phyloP scores from a whole-genome alignment of 495 filamentous ascomycete species.

The Podospora appendiculata region DNA sequence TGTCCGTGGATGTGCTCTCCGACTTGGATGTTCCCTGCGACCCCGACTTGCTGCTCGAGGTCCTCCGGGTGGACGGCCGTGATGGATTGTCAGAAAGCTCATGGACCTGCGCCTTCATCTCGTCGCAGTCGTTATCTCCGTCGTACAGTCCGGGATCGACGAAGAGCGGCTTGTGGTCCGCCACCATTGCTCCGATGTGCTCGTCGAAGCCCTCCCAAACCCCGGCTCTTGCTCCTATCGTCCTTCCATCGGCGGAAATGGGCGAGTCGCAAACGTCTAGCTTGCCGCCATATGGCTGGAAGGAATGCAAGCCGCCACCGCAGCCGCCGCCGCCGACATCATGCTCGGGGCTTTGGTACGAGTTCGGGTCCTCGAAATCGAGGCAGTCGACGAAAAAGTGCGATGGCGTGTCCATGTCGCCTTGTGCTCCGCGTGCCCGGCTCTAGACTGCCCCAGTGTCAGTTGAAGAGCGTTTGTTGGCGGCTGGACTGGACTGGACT shows the following conservation, averaged over 20 bases:
- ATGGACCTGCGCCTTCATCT: conserved; percentile 13
- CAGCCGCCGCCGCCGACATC: conserved; percentile 4
- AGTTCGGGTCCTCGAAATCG: conserved; percentile 14
- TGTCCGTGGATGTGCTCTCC: conserved; percentile 13
- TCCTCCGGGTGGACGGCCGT: conserved; percentile 12
- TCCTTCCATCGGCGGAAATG: not conserved
- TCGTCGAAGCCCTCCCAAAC: conserved; percentile 12
- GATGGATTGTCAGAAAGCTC: conserved; percentile 10
- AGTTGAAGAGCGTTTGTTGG: not conserved
- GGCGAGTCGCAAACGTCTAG: conserved; percentile 3
- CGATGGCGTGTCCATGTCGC: conserved; percentile 18
- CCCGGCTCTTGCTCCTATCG: conserved; percentile 1
- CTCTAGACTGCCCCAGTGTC: not conserved
- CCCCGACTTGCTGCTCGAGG: conserved; percentile 16
- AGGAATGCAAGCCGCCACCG: conserved; percentile 6
- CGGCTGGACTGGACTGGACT: not conserved
- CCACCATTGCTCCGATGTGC: conserved; percentile 9
- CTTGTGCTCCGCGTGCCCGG: not conserved
- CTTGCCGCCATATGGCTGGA: conserved; percentile 8
- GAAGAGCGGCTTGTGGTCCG: conserved; percentile 12
- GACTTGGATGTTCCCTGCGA: conserved; percentile 15
- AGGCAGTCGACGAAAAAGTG: conserved; percentile 23
- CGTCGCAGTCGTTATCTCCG: conserved; percentile 11
- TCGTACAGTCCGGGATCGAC: conserved; percentile 18
- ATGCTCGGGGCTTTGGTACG: conserved; percentile 15